A percentile compares a stretch with the other conserved stretches of the same genome.
Evolutionary conservation across 495 filamentous ascomycete genomes (phyloP).

Genomic region (Podospora bellae-mahoneyi): DNA sequence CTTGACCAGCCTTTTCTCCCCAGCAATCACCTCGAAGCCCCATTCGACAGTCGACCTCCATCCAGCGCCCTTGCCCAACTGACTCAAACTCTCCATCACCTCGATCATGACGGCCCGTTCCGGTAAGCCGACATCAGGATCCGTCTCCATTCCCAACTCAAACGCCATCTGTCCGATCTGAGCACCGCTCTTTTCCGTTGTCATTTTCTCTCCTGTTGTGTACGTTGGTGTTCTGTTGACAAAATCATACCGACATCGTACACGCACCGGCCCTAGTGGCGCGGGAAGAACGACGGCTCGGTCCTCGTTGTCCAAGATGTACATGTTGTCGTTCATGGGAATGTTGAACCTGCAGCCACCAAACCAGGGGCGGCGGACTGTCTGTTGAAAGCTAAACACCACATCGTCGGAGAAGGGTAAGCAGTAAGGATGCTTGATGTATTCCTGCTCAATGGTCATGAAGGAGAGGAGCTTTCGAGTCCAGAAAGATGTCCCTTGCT

Average conservation of each 20-base stretch:
- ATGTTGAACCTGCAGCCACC: background rate
- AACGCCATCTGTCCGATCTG: background rate
- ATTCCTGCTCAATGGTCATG: too few relatives aligned
- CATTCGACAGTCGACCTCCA: background rate
- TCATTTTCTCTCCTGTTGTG: background rate
- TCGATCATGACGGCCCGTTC: background rate
- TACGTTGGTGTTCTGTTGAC: background rate
- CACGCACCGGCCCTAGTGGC: background rate
- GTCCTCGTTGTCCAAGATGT: background rate
- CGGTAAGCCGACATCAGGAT: background rate
- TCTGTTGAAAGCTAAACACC: background rate
- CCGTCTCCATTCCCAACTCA: background rate
- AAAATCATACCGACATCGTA: background rate
- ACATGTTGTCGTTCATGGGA: background rate
- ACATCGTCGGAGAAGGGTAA: background rate
- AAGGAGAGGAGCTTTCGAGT: too few relatives aligned
- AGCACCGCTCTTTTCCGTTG: background rate
- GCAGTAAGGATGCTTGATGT: background rate
- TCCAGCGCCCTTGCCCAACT: background rate
- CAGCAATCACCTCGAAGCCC: background rate
- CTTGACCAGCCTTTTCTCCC: background rate
- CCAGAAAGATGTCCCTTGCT: too few relatives aligned
- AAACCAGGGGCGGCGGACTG: background rate
- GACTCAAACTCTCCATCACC: background rate
- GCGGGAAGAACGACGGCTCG: background rate